phyloP scores from a whole-genome alignment of 1,139 yeast species.

The Scheffersomyces insectosa region DNA sequence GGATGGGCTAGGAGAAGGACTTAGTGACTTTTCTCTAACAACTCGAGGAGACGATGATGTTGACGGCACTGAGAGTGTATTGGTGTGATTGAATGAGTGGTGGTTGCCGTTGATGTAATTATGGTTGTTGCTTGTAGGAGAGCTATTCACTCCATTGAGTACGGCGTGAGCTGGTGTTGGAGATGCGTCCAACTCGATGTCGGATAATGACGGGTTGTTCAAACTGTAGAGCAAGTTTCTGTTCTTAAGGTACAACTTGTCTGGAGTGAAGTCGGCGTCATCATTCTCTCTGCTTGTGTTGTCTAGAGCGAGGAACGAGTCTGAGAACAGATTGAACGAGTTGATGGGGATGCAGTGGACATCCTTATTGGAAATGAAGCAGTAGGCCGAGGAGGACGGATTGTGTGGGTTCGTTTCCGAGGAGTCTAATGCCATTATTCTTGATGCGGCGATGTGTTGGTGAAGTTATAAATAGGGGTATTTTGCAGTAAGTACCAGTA shows the following conservation, averaged over 20 bases:
- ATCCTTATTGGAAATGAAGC: conserved; percentile 39
- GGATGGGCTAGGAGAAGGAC: conserved; percentile 17
- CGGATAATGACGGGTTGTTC: conserved; percentile 46
- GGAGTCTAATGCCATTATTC: too few relatives aligned
- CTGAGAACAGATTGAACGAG: conserved; percentile 18
- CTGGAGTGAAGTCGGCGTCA: conserved; percentile 19
- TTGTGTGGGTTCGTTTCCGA: not conserved
- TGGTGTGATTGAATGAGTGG: conserved; percentile 1
- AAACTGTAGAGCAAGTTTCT: conserved; percentile 42
- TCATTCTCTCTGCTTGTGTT: conserved; percentile 11
- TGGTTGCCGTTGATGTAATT: conserved; percentile 4
- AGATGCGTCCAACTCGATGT: conserved; percentile 34
- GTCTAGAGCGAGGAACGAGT: conserved; percentile 6
- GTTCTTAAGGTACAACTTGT: conserved; percentile 32
- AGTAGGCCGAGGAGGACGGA: conserved; percentile 32
- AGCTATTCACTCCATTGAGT: conserved; percentile 4
- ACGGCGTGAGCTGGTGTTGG: conserved; percentile 4
- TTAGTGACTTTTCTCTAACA: conserved; percentile 2
- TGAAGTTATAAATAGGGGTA: too few relatives aligned
- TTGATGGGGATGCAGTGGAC: conserved; percentile 42
- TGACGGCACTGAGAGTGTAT: not conserved
- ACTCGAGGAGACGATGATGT: not conserved
- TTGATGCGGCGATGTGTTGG: too few relatives aligned
- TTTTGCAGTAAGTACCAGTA: too few relatives aligned
- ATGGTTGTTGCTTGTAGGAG: not conserved